Evolutionary conservation across 2,329 filamentous ascomycete species (phyloP).

Genomic region (Grosmannia penicillata): DNA sequence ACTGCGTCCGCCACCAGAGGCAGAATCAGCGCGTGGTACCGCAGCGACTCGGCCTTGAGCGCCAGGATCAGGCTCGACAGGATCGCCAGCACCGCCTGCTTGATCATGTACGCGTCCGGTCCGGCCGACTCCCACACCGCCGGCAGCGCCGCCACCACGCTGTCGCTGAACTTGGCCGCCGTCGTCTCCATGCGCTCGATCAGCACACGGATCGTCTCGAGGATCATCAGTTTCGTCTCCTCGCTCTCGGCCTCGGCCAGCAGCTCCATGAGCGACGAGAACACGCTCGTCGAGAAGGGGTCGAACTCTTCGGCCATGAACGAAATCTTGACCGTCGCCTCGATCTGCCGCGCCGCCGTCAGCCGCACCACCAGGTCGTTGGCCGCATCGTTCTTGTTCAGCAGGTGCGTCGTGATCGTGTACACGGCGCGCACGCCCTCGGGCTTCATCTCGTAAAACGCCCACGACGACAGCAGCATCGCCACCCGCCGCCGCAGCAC

Average conservation of each 20-base stretch:
- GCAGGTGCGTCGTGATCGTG: conserved; percentile 74
- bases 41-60: conserved; percentile 62
- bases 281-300: conserved; percentile 59
- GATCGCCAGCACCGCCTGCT: conserved; percentile 80
- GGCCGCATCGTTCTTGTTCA: conserved; percentile 57
- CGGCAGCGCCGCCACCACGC: conserved; percentile 68
- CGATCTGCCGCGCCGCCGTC: conserved; percentile 76
- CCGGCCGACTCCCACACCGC: conserved; percentile 73
- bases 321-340: conserved; percentile 64
- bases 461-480: conserved; percentile 82
- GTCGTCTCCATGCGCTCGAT: conserved; percentile 70
- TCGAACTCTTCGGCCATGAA: conserved; percentile 62
- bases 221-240: conserved; percentile 79
- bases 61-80: conserved; percentile 74
- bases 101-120: conserved; percentile 74
- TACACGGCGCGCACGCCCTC: conserved; percentile 62
- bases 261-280: conserved; percentile 61
- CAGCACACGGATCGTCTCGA: conserved; percentile 72
- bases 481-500: conserved; percentile 76
- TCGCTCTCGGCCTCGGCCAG: conserved; percentile 66
- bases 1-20: conserved; percentile 73
- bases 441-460: conserved; percentile 58
- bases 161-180: conserved; percentile 54
- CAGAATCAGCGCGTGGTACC: conserved; percentile 67
- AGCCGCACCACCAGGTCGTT: conserved; percentile 90